phyloP scores from a whole-genome alignment of 2,329 filamentous ascomycete genomes.

The Cladosporium sp. region DNA sequence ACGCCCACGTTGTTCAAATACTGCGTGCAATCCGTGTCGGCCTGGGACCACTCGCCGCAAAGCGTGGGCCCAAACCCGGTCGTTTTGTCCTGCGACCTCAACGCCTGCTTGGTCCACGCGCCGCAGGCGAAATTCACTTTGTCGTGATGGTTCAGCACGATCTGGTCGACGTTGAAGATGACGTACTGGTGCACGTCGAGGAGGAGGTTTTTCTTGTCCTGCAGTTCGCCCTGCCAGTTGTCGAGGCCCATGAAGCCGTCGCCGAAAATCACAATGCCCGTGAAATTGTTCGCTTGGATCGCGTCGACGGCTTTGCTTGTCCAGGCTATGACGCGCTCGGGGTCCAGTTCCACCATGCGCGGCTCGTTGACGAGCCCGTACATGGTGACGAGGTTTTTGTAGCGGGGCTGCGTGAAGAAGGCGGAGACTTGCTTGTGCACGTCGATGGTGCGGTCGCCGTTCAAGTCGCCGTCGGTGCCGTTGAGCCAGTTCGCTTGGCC shows the following conservation, averaged over 20 bases:
- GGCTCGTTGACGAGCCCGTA: constrained; percentile 97
- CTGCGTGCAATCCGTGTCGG: constrained; percentile 87
- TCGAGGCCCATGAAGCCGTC: constrained; percentile 90
- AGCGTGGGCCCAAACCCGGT: constrained; percentile 90
- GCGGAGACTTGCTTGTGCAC: constrained; percentile 80
- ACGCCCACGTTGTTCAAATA: constrained; percentile 86
- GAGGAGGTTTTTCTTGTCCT: constrained; percentile 66
- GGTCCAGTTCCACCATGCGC: constrained; percentile 66
- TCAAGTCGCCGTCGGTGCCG: constrained; percentile 75
- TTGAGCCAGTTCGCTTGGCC: constrained; percentile 84
- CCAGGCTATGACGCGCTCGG: constrained; percentile 70
- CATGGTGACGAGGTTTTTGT: constrained; percentile 85
- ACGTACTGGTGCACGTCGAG: constrained; percentile 99
- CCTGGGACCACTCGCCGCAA: constrained; percentile 96
- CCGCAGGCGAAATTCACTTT: constrained; percentile 86
- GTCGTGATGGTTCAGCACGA: constrained; percentile 72
- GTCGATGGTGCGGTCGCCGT: constrained; percentile 77
- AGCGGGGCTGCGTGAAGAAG: constrained; percentile 92
- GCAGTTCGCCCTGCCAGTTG: constrained; percentile 85
- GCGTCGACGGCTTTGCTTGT: constrained; percentile 67
- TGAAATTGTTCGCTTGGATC: constrained; percentile 72
- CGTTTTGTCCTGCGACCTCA: constrained; percentile 64
- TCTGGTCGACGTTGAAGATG: constrained; percentile 90
- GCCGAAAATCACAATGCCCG: constrained; percentile 73
- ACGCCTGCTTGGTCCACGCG: constrained; percentile 78